Evolutionary conservation across 2,329 filamentous ascomycete species (phyloP), one percentile per base, ranked within the genome.

Genomic region (Magnaporthiopsis rhizophila): DNA sequence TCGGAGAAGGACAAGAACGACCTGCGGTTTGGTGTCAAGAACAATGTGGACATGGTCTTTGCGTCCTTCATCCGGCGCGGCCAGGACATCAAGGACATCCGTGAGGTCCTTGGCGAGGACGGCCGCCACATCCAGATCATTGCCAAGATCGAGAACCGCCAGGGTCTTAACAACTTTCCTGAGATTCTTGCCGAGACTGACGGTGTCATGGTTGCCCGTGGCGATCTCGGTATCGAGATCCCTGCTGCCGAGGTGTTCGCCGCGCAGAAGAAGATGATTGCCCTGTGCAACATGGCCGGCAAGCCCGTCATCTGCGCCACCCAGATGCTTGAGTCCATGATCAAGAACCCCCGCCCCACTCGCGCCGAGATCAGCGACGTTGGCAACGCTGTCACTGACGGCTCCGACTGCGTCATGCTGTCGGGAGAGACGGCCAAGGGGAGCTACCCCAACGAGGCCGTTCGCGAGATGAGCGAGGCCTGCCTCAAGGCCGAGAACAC

Each of bases 181-280:
- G 94, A 98, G 82, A 99, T 99, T 74, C 88, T 99, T 66, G 85
- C 87, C 75, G 92, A 93, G 82, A 98, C 95, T 7, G 95, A 99
- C 78, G 95, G 95, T 85, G 93, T 99, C 83, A 99, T 99, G 95
- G 95, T 99, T 71, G 95, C 95, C 74, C 94, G 95, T 87, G 95
- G 95, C 82, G 95, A 98, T 76, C 83, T 97, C 69, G 95, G 95
- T 83, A 99, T 99, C 73, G 95, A 99, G 82, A 99, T 99, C 72
- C 94, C 95, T 62, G 94, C 95, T 67, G 92, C 94, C 69, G 95
- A 99, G 85, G 95, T 99, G 70, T 99, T 99, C 80, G 92, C 96
- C 71, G 95, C 95, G 65, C 95, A 99, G 85, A 99, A 99, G 90
- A 99, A 99, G 91, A 93, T 99, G 86, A 99, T 99, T 79, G 93